Evolutionary conservation across 805 yeast species (phyloP).

Genomic region (Monosporozyma servazzii): DNA sequence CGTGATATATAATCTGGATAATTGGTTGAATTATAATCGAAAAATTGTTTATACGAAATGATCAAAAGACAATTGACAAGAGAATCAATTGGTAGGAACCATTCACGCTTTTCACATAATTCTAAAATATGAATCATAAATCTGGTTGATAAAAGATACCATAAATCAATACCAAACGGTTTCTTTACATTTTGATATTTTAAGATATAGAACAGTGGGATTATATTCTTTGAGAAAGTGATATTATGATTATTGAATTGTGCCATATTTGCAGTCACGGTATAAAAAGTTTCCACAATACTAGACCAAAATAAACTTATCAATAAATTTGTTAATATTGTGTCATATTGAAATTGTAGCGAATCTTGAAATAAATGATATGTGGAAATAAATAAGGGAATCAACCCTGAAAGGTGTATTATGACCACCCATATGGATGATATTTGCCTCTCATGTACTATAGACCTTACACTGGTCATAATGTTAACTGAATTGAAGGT

Average conservation of each 20-base stretch:
- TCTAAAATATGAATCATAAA: slow-evolving; percentile 56
- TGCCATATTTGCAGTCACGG: slow-evolving; percentile 37
- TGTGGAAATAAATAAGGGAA: neutral
- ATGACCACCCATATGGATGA: neutral
- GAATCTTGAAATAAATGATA: neutral
- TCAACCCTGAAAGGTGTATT: neutral
- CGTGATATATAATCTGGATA: neutral
- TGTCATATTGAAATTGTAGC: neutral
- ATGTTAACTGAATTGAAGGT: neutral
- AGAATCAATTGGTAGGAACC: slow-evolving; percentile 10
- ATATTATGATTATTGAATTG: slow-evolving; percentile 10
- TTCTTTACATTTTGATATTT: neutral
- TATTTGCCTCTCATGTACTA: neutral
- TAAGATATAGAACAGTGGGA: neutral
- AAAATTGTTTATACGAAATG: neutral
- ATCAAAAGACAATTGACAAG: neutral
- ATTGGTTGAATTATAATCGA: neutral
- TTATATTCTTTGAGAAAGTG: neutral
- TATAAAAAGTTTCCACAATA: slow-evolving; percentile 40
- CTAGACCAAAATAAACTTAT: slow-evolving; percentile 34
- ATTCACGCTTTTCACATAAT: slow-evolving; percentile 41
- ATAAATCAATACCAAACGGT: slow-evolving; percentile 24
- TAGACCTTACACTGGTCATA: neutral
- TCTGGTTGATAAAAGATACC: slow-evolving; percentile 52
- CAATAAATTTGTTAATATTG: slow-evolving; percentile 8